phyloP scores from a whole-genome alignment of 768 basidiomycete genomes.

The Cystofilobasidium bisporidii region DNA sequence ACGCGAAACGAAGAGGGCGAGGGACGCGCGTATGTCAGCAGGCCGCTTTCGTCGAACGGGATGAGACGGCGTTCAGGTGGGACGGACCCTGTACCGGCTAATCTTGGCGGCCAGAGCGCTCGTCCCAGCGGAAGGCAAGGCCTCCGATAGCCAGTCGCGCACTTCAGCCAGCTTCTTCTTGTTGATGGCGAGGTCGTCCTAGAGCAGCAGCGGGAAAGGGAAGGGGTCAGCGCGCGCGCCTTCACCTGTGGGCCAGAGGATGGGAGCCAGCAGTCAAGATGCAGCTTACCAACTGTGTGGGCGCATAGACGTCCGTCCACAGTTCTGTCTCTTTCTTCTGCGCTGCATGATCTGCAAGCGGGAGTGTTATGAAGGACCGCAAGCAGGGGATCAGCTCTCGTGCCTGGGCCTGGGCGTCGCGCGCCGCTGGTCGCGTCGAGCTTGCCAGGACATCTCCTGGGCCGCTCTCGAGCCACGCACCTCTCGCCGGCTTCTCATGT shows the following conservation, averaged over 20 bases:
- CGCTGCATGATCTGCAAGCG: too few relatives aligned
- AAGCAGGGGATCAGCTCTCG: too few relatives aligned
- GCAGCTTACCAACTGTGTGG: background rate
- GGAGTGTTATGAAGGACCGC: too few relatives aligned
- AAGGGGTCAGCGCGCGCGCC: too few relatives aligned
- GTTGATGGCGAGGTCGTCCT: constrained; percentile 33
- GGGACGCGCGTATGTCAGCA: too few relatives aligned
- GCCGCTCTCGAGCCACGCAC: background rate
- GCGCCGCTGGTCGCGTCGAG: too few relatives aligned
- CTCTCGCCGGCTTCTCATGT: background rate
- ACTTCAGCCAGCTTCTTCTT: constrained; percentile 40
- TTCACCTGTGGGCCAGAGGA: too few relatives aligned
- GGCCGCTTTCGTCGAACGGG: too few relatives aligned
- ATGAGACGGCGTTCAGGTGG: background rate
- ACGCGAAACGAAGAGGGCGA: background rate
- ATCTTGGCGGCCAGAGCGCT: constrained; percentile 41
- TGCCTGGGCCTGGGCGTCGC: too few relatives aligned
- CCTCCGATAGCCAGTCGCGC: constrained; percentile 34
- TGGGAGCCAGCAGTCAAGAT: too few relatives aligned
- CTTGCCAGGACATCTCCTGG: too few relatives aligned
- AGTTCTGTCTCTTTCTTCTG: constrained; percentile 15
- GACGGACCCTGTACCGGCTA: constrained; percentile 62
- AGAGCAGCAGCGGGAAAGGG: background rate
- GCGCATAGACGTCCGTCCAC: constrained; percentile 31
- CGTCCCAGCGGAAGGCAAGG: constrained; percentile 22